These are phyloP conservation scores for Tricholoma sp. DNA, from an alignment of 768 basidiomycete species.

Conservation along the genomic window DNA sequence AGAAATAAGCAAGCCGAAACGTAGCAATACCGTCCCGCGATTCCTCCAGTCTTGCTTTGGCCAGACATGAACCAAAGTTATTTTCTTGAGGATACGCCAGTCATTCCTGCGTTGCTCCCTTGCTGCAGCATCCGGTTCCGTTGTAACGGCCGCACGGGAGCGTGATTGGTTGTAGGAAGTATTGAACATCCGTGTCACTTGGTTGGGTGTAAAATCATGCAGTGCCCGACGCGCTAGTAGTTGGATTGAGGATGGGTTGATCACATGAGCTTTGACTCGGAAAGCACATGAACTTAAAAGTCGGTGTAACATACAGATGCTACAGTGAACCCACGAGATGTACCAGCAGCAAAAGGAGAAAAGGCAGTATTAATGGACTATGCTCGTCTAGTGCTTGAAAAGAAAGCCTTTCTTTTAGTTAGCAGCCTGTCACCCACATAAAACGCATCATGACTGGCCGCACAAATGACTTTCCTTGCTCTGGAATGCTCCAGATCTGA, in stretches of 20 bases:
- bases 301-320: too few species aligned
- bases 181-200: not conserved
- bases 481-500: too few species aligned
- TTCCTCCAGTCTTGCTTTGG: slow-evolving; percentile 81
- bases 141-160: not conserved
- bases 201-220: slow-evolving; percentile 14
- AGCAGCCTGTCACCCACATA: too few species aligned
- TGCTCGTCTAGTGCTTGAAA: slow-evolving; percentile 2
- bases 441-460: too few species aligned
- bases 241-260: not conserved
- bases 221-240: slow-evolving; percentile 11
- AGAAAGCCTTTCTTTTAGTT: slow-evolving; percentile 1
- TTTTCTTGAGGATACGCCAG: slow-evolving; percentile 77
- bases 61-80: slow-evolving; percentile 96
- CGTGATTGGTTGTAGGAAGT: slow-evolving; percentile 5
- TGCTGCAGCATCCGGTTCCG: slow-evolving; percentile 16
- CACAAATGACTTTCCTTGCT: too few species aligned
- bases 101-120: slow-evolving; percentile 66
- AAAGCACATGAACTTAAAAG: not conserved
- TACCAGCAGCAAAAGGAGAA: not conserved
- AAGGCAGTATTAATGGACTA: not conserved
- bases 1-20: slow-evolving; percentile 70
- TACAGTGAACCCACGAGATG: not conserved
- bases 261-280: not conserved
- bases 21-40: slow-evolving; percentile 74